Evolutionary conservation across 768 basidiomycete genomes (phyloP).

Genomic region (Omphalotus guepiniiformis): DNA sequence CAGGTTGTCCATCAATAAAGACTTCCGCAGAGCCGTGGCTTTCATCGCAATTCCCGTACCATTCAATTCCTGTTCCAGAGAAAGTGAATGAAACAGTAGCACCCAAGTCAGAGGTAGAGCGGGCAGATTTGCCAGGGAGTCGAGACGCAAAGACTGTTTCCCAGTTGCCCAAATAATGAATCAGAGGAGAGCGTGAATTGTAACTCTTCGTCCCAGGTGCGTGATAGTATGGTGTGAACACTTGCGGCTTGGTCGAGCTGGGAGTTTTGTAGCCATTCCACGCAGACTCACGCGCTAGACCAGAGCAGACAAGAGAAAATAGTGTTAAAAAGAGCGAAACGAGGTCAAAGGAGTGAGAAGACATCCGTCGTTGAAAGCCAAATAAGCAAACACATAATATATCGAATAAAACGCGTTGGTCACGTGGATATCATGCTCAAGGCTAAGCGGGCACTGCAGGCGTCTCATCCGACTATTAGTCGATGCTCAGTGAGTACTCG

Average conservation of each 20-base stretch:
- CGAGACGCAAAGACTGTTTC: slow-evolving; percentile 43
- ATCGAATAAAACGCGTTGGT: no score
- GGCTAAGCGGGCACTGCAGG: no score
- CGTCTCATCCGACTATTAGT: no score
- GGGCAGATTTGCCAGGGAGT: slow-evolving; percentile 48
- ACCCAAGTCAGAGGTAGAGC: slow-evolving; percentile 42
- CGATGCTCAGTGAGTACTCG: no score
- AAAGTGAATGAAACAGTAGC: slow-evolving; percentile 57
- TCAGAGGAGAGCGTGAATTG: slow-evolving; percentile 63
- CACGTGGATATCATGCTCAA: no score
- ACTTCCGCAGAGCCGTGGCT: slow-evolving; percentile 54
- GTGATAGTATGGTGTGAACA: slow-evolving; percentile 70
- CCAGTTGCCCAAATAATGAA: slow-evolving; percentile 64
- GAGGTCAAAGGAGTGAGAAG: no score
- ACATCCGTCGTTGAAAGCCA: no score
- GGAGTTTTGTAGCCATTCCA: slow-evolving; percentile 67
- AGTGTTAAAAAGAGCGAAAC: no score
- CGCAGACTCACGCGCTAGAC: slow-evolving; percentile 49
- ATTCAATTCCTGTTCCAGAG: slow-evolving; percentile 72
- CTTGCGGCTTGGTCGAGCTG: slow-evolving; percentile 38
- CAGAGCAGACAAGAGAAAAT: no score
- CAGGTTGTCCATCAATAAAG: slow-evolving; percentile 50
- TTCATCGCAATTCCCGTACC: slow-evolving; percentile 61
- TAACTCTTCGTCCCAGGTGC: slow-evolving; percentile 69
- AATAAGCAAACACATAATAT: no score